Base-by-base conservation (phyloP, 2,329 filamentous ascomycete genomes). In the Harringtonia lauricola region DNA sequence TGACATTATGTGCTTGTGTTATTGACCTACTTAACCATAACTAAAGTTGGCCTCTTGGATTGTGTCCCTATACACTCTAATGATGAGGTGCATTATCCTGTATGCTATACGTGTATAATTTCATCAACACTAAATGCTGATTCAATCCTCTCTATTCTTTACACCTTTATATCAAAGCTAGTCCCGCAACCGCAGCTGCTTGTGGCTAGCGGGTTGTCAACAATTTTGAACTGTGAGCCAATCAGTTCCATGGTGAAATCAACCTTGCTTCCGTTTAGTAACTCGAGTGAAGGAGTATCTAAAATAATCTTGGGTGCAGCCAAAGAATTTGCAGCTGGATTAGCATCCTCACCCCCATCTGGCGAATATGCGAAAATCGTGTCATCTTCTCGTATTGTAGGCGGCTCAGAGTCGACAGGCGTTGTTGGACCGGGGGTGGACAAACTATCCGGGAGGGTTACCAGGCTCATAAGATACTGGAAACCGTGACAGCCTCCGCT, bases 201-300 rank as follows among this genome's bases (percentile, higher is more conserved):
- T 46, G 84, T 87, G 5, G 92, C 92, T 34, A 79, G 70, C 0
- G 92, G 92, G 57, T 96, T 98, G 55, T 94, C 89, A 48, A 87
- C 81, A 57, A 98, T 88, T 71, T 94, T 95, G 64, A 98, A 98
- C 65, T 96, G 89, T 2, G 71, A 74, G 12, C 71, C 71, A 57
- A 95, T 95, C 64, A 98, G 68, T 67, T 96, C 92, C 75, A 85
- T 92, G 0, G 89, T 95, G 57, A 89, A 98, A 59, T 98, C 92
- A 31, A 98, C 81, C 60, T 89, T 95, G 66, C 89, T 95, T 10
- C 90, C 92, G 58, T 87, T 89, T 46, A 98, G 64, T 42, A 98
- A 64, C 51, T 95, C 88, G 47, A 98, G 65, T 41, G 88, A 95
- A 3, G 87, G 78, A 52, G 82, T 77, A 58, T 98, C 92, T 57